Conservation (phyloP, 2,329 filamentous ascomycete species). For the Sarocladium strictum region DNA sequence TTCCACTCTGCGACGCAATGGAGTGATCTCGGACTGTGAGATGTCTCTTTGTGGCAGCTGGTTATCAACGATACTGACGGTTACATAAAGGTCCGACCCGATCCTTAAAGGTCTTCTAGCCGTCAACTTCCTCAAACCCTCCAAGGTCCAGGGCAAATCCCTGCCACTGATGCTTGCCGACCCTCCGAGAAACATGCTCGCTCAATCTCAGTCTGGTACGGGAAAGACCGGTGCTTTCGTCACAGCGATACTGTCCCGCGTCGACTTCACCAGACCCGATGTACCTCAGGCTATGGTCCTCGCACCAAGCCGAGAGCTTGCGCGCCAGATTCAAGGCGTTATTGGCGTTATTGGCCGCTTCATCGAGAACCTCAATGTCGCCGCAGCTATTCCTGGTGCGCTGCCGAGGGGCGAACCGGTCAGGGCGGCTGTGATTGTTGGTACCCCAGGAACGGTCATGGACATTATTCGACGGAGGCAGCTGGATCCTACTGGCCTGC, state of each 20-base stretch:
- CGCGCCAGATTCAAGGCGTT: constrained; percentile 87
- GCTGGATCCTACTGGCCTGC: constrained; percentile 66
- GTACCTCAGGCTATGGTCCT: constrained; percentile 82
- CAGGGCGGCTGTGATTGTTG: constrained; percentile 75
- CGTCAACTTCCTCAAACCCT: constrained; percentile 90
- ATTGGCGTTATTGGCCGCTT: constrained; percentile 79
- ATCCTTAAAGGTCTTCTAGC: constrained; percentile 72
- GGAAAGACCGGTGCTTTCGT: constrained; percentile 97
- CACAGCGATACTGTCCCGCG: constrained; percentile 79
- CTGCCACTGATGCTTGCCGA: constrained; percentile 81
- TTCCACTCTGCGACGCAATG: constrained; percentile 81
- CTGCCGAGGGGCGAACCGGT: constrained; percentile 63
- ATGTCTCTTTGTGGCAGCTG: not conserved
- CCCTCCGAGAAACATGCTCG: constrained; percentile 91
- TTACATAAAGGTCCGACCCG: constrained; percentile 28
- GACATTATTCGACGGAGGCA: constrained; percentile 75
- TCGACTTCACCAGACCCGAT: constrained; percentile 64
- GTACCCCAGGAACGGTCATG: constrained; percentile 88
- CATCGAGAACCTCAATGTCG: constrained; percentile 67
- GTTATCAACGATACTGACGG: constrained; percentile 8
- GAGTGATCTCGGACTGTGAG: constrained; percentile 79
- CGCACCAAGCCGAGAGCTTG: constrained; percentile 89
- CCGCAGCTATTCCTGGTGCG: constrained; percentile 76
- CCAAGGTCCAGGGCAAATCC: constrained; percentile 95
- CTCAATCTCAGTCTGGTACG: constrained; percentile 97